Evolutionary conservation across 2,329 filamentous ascomycete genomes (phyloP).

Genomic region (Coleophoma eucalyptorum): DNA sequence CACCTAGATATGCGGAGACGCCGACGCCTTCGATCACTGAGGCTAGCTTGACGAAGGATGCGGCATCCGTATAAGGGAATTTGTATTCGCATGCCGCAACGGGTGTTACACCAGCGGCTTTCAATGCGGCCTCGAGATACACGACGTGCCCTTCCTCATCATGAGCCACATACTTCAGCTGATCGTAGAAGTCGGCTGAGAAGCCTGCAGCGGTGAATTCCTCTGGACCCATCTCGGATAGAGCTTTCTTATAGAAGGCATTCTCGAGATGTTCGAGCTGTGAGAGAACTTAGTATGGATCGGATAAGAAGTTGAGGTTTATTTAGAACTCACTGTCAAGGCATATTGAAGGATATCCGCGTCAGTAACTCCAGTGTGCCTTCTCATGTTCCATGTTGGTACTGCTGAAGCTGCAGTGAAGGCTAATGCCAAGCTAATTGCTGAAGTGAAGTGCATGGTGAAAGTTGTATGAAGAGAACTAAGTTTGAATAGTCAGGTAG

Average conservation of each 20-base stretch:
- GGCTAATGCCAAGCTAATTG: slow-evolving; percentile 11
- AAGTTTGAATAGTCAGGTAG: too few species aligned
- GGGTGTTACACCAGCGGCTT: slow-evolving; percentile 44
- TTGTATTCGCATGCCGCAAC: slow-evolving; percentile 52
- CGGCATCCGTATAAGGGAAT: slow-evolving; percentile 45
- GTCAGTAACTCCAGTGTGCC: slow-evolving; percentile 19
- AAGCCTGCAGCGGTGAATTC: slow-evolving; percentile 51
- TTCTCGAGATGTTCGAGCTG: slow-evolving; percentile 56
- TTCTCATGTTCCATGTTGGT: slow-evolving; percentile 13
- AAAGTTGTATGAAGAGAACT: not conserved
- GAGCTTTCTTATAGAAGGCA: slow-evolving; percentile 58
- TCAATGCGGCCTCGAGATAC: slow-evolving; percentile 46
- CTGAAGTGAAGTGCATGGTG: slow-evolving; percentile 21
- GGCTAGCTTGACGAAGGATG: slow-evolving; percentile 48
- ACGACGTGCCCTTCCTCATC: slow-evolving; percentile 57
- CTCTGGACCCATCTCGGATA: slow-evolving; percentile 49
- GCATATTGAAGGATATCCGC: slow-evolving; percentile 41
- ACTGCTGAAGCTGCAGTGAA: slow-evolving; percentile 7
- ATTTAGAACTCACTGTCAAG: slow-evolving; percentile 26
- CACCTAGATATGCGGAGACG: slow-evolving; percentile 59
- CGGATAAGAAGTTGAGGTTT: too few species aligned
- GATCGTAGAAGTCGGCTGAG: slow-evolving; percentile 48
- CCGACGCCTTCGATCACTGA: slow-evolving; percentile 54
- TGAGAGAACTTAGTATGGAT: not conserved
- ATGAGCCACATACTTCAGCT: slow-evolving; percentile 49